phyloP scores from a whole-genome alignment of 768 basidiomycete species.

The Kwoniella bestiolae region DNA sequence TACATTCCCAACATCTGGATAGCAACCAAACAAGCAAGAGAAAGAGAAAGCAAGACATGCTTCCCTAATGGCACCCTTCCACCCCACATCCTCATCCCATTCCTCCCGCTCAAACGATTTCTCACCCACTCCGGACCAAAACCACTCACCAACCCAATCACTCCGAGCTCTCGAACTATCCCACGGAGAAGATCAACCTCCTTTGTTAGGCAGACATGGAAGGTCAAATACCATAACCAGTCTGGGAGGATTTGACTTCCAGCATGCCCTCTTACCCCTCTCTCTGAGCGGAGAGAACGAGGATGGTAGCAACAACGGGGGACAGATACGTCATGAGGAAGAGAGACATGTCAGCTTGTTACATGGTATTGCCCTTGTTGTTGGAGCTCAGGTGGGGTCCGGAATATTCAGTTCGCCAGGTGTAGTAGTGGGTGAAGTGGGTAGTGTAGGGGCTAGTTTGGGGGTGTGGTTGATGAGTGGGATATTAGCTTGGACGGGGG shows the following conservation, averaged over 20 bases:
- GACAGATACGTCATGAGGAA: conserved; percentile 59
- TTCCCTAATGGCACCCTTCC: conserved; percentile 17
- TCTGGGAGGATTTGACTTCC: conserved; percentile 69
- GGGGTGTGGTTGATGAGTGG: conserved; percentile 83
- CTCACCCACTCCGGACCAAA: conserved; percentile 37
- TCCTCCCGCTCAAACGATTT: conserved; percentile 12
- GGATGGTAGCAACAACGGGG: conserved; percentile 51
- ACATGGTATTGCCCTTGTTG: conserved; percentile 84
- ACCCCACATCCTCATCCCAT: conserved; percentile 31
- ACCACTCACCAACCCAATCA: conserved; percentile 69
- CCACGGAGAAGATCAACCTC: not conserved
- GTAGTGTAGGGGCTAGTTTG: conserved; percentile 87
- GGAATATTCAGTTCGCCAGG: conserved; percentile 96
- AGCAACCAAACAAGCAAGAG: not conserved
- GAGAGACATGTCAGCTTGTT: conserved; percentile 78
- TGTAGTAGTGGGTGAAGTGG: conserved; percentile 82
- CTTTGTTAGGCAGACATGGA: conserved; percentile 16
- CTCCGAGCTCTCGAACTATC: conserved; percentile 78
- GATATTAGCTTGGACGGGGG: conserved; percentile 90
- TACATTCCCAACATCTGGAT: too few species aligned
- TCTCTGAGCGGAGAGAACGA: conserved; percentile 76
- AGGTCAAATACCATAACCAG: conserved; percentile 42
- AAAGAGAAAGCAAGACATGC: not conserved
- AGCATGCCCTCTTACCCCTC: conserved; percentile 75
- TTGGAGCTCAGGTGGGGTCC: conserved; percentile 85